Conservation (phyloP, 2,329 filamentous ascomycete genomes). For the Emericellopsis cladophorae region DNA sequence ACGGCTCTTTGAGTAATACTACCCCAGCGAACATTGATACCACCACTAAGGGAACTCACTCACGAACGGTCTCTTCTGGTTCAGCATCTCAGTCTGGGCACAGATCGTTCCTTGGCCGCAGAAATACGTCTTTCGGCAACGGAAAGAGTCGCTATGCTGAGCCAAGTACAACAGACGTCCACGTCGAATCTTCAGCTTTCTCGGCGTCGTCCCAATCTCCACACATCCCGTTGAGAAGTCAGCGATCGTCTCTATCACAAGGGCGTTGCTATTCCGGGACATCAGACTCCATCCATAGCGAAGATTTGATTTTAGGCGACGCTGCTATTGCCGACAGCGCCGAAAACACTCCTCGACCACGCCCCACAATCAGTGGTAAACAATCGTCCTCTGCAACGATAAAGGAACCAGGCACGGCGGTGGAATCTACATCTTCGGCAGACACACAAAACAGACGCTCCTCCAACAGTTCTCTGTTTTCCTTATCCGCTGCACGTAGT, state of each 20-base stretch:
- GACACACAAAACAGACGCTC: slow-evolving; percentile 49
- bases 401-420: neutral
- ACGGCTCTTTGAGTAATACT: too few relatives aligned
- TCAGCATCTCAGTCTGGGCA: too few relatives aligned
- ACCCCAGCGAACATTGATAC: too few relatives aligned
- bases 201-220: slow-evolving; percentile 39
- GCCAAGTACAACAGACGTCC: slow-evolving; percentile 42
- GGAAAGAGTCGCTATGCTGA: slow-evolving; percentile 42
- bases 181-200: slow-evolving; percentile 47
- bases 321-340: slow-evolving; percentile 31
- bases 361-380: slow-evolving; percentile 13
- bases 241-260: slow-evolving; percentile 26
- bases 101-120: too few relatives aligned
- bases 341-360: slow-evolving; percentile 28
- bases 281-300: slow-evolving; percentile 24
- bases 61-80: too few relatives aligned
- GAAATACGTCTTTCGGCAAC: too few relatives aligned
- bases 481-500: slow-evolving; percentile 48
- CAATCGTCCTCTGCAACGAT: neutral
- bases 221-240: slow-evolving; percentile 23
- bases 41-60: too few relatives aligned
- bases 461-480: slow-evolving; percentile 63
- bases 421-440: slow-evolving; percentile 24
- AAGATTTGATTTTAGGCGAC: slow-evolving; percentile 20
- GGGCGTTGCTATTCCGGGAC: slow-evolving; percentile 28